A percentile compares a stretch with the other conserved stretches of the same genome.
Evolutionary conservation across 441 rosid species (phyloP).

Genomic region (Breynia disticha): DNA sequence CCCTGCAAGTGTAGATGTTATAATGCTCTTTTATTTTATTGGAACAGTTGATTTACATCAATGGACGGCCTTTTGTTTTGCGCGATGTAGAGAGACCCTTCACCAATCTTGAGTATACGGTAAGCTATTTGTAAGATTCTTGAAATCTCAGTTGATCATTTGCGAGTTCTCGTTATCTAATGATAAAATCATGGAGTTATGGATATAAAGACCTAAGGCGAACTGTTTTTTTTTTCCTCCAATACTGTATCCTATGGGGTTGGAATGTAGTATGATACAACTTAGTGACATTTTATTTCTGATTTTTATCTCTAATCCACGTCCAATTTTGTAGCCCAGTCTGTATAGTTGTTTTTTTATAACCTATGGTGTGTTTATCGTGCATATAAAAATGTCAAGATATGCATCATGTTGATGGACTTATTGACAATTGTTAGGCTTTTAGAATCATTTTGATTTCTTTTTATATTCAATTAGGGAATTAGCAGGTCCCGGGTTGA

Average conservation of each 20-base stretch:
- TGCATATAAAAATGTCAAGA: too few species aligned
- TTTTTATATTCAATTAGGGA: slow-evolving; percentile 44
- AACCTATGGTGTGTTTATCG: too few species aligned
- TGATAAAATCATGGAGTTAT: not conserved
- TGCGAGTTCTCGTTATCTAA: not conserved
- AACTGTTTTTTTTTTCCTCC: not conserved
- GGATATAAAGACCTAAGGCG: not conserved
- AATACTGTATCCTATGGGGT: not conserved
- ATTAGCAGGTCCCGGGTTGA: slow-evolving; percentile 90
- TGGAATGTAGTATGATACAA: too few species aligned
- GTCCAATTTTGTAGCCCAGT: too few species aligned
- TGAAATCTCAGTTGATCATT: not conserved
- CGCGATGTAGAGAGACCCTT: slow-evolving; percentile 96
- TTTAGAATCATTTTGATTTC: not conserved
- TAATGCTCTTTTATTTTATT: slow-evolving; percentile 13
- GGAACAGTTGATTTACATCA: slow-evolving; percentile 81
- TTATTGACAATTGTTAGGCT: not conserved
- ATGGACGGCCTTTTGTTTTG: slow-evolving; percentile 95
- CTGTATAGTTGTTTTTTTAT: too few species aligned
- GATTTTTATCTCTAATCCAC: too few species aligned
- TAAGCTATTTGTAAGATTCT: slow-evolving; percentile 21
- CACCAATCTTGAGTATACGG: slow-evolving; percentile 97
- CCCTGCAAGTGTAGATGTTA: not conserved
- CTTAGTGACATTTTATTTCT: too few species aligned
- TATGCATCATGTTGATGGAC: too few species aligned